phyloP scores from a whole-genome alignment of 148 eudicot genomes.

The Silene uniflora region DNA sequence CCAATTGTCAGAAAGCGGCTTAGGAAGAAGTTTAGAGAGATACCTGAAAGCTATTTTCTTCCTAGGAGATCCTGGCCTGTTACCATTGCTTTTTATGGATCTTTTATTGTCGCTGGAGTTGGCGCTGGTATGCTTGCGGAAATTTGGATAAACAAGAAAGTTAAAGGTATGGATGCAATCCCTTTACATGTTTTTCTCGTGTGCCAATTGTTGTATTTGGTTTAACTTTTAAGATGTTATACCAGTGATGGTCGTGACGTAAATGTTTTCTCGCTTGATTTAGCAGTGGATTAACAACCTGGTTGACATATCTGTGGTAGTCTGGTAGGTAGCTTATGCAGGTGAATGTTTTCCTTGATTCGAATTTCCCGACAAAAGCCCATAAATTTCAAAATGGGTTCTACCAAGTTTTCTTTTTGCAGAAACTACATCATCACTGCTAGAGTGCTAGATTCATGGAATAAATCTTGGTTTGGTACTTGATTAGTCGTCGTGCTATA shows the following conservation, averaged over 20 bases:
- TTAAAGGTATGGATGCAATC: conserved; percentile 43
- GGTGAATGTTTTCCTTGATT: neutral
- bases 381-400: neutral
- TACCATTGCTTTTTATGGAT: conserved; percentile 55
- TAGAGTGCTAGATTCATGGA: neutral
- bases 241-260: neutral
- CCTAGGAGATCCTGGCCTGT: conserved; percentile 54
- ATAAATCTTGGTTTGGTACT: neutral
- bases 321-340: neutral
- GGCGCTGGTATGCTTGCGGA: conserved; percentile 73
- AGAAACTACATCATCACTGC: neutral
- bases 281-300: neutral
- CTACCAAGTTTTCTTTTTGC: neutral
- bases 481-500: neutral
- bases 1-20: conserved; percentile 45
- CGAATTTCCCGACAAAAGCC: neutral
- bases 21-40: conserved; percentile 47
- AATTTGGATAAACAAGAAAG: conserved; percentile 69
- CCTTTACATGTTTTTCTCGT: neutral
- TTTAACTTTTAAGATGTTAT: neutral
- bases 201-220: neutral
- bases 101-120: conserved; percentile 59
- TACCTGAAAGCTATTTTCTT: conserved; percentile 67
- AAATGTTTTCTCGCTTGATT: neutral
- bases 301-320: neutral